phyloP scores from a whole-genome alignment of 2,329 filamentous ascomycete genomes.

The Penicillium hordei region DNA sequence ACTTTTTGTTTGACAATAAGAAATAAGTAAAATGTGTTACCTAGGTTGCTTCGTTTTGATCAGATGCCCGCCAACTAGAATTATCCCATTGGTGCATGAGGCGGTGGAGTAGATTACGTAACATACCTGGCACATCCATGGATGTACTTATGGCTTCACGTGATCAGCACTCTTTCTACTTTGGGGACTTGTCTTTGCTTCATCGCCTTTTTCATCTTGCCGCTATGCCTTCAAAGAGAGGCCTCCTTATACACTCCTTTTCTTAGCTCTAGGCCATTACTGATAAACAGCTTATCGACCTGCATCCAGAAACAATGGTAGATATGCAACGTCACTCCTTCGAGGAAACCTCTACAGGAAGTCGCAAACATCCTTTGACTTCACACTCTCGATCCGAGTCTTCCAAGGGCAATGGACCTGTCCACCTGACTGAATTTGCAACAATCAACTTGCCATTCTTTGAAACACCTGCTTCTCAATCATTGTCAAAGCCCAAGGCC shows the following conservation, averaged over 20 bases:
- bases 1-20: background rate
- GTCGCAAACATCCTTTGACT: slow-evolving; percentile 11
- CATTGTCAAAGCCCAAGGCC: slow-evolving; percentile 4
- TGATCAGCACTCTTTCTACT: slow-evolving; percentile 12
- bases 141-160: slow-evolving; percentile 14
- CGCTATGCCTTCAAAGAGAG: slow-evolving; percentile 4
- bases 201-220: background rate
- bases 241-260: slow-evolving; percentile 22
- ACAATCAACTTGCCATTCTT: slow-evolving; percentile 19
- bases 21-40: background rate
- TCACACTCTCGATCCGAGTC: slow-evolving; percentile 15
- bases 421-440: slow-evolving; percentile 17
- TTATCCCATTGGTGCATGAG: background rate
- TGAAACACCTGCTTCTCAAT: slow-evolving; percentile 15
- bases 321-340: slow-evolving; percentile 29
- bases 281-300: slow-evolving; percentile 4
- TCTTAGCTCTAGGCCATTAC: background rate
- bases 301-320: slow-evolving; percentile 22
- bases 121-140: too few relatives aligned
- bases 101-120: background rate
- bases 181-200: slow-evolving; percentile 3
- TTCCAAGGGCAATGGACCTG: slow-evolving; percentile 3
- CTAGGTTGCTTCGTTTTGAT: background rate
- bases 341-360: slow-evolving; percentile 22
- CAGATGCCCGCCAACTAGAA: background rate